Percentiles rank a stretch among this genome's conserved stretches.
These are phyloP conservation scores for Piper longum DNA, from an alignment of 164 flowering plant species.

Conservation along the genomic window DNA sequence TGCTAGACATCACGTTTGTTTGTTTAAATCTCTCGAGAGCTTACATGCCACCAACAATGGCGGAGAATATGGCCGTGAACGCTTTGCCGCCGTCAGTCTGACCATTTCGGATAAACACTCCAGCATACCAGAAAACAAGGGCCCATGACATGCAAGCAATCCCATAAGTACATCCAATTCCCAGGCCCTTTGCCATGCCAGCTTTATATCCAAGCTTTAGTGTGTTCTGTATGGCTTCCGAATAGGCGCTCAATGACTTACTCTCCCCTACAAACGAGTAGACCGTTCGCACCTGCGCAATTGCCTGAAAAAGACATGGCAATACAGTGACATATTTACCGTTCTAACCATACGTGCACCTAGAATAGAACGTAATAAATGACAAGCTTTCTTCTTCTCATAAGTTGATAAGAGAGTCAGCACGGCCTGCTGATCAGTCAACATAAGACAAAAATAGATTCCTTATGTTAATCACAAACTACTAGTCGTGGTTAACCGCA, in stretches of 20 bases:
- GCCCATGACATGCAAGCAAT: constrained; percentile 99
- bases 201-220: constrained; percentile 92
- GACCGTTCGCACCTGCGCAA: constrained; percentile 92
- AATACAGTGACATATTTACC: no score
- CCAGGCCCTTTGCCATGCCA: constrained; percentile 96
- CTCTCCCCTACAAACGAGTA: constrained; percentile 94
- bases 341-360: no score
- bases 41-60: constrained; percentile 99
- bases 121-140: constrained; percentile 97
- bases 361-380: no score
- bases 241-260: constrained; percentile 70
- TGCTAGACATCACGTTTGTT: not conserved
- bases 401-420: no score
- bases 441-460: not conserved
- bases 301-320: constrained; percentile 30
- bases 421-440: no score
- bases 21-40: constrained; percentile 2
- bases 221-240: constrained; percentile 79
- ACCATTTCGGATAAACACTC: constrained; percentile 86
- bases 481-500: not conserved
- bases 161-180: constrained; percentile 92
- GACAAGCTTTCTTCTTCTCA: no score
- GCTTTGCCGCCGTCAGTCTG: constrained; percentile 96
- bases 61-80: constrained; percentile 94
- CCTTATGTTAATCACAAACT: not conserved